These are phyloP conservation scores for Ogataea paraovalis DNA, from an alignment of 805 yeast species.

Conservation along the genomic window DNA sequence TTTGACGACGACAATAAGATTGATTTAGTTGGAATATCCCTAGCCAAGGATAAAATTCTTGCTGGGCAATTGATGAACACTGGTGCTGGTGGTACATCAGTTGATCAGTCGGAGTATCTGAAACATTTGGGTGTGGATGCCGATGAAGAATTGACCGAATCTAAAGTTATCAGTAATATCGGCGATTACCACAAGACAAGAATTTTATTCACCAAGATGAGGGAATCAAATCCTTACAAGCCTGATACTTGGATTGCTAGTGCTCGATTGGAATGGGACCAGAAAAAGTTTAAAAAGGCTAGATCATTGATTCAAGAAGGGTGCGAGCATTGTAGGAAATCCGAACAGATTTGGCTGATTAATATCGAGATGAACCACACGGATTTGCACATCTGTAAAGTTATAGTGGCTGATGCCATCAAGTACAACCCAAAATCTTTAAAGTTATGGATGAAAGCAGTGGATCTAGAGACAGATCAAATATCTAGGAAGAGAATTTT, in stretches of 20 bases:
- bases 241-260: slow-evolving; percentile 84
- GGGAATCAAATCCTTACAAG: slow-evolving; percentile 67
- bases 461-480: slow-evolving; percentile 57
- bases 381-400: slow-evolving; percentile 44
- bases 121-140: slow-evolving; percentile 33
- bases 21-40: slow-evolving; percentile 51
- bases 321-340: slow-evolving; percentile 59
- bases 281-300: slow-evolving; percentile 54
- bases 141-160: slow-evolving; percentile 6
- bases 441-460: slow-evolving; percentile 70
- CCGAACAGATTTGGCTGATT: slow-evolving; percentile 81
- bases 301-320: slow-evolving; percentile 66
- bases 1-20: slow-evolving; percentile 27
- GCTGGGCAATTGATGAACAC: slow-evolving; percentile 47
- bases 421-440: slow-evolving; percentile 51
- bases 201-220: slow-evolving; percentile 57
- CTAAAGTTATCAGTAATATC: slow-evolving; percentile 27
- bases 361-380: slow-evolving; percentile 57
- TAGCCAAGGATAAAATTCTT: slow-evolving; percentile 60
- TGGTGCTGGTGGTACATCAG: slow-evolving; percentile 17
- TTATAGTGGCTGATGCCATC: slow-evolving; percentile 64
- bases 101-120: slow-evolving; percentile 40
- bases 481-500: slow-evolving; percentile 52
- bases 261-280: slow-evolving; percentile 71
- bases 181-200: slow-evolving; percentile 62